A percentile compares a stretch with the other conserved stretches of the same genome.
Conservation (phyloP, 148 eudicot species). For the Agrostemma githago region DNA sequence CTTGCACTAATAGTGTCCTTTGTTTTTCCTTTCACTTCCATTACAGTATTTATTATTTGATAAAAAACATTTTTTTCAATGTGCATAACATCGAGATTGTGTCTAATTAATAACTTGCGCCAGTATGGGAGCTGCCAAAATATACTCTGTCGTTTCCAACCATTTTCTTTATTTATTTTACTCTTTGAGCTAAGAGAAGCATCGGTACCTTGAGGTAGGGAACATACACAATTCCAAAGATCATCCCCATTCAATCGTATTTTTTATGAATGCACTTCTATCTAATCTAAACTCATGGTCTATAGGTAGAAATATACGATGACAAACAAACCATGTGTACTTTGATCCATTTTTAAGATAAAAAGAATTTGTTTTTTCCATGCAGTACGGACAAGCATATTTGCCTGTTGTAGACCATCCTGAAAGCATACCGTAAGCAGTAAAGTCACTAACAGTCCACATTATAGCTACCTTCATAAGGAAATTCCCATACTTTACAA, state of each 20-base stretch:
- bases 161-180: no score
- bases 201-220: no score
- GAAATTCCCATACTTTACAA: no score
- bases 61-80: neutral
- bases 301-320: neutral
- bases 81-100: neutral
- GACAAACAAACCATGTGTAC: slow-evolving; percentile 2
- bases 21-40: neutral
- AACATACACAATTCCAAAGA: no score
- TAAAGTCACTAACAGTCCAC: neutral
- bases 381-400: neutral
- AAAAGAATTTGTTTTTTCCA: neutral
- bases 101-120: neutral
- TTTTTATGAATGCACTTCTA: neutral
- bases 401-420: neutral
- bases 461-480: neutral
- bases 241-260: neutral
- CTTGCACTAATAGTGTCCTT: neutral
- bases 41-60: neutral
- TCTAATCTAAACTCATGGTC: slow-evolving; percentile 2
- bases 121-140: neutral
- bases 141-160: neutral
- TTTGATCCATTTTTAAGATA: neutral
- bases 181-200: no score
- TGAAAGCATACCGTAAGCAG: neutral